These are phyloP conservation scores for Cyclocybe aegerita DNA, from an alignment of 768 basidiomycete species.

Conservation along the genomic window DNA sequence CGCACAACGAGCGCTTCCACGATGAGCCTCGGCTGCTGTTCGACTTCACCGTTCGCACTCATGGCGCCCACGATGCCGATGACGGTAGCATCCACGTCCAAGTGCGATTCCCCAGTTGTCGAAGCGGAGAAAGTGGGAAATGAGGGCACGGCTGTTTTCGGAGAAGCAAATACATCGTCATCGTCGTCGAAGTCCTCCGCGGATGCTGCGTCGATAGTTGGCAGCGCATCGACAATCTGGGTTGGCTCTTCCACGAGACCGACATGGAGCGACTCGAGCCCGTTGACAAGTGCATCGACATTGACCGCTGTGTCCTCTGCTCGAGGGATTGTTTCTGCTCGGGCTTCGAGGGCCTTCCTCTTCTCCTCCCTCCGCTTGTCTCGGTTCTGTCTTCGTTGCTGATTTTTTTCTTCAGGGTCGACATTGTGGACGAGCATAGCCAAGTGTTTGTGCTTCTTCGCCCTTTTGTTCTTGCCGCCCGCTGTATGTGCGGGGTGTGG, in stretches of 20 bases:
- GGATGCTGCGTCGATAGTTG: conserved; percentile 8
- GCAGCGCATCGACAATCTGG: conserved; percentile 6
- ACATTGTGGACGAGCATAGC: conserved; percentile 12
- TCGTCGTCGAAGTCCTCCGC: conserved; percentile 22
- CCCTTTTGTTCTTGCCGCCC: conserved; percentile 35
- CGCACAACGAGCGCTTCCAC: conserved; percentile 81
- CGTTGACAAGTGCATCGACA: conserved; percentile 26
- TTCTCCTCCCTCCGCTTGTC: conserved; percentile 55
- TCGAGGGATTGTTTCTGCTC: conserved; percentile 18
- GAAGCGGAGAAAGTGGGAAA: conserved; percentile 25
- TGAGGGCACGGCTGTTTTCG: conserved; percentile 20
- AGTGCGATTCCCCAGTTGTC: conserved; percentile 24
- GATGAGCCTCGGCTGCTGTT: conserved; percentile 56
- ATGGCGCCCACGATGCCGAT: conserved; percentile 22
- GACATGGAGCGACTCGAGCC: conserved; percentile 33
- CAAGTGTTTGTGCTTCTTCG: conserved; percentile 38
- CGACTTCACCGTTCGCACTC: not conserved
- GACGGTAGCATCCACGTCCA: conserved; percentile 23
- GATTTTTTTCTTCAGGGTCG: conserved; percentile 24
- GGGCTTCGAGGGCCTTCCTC: conserved; percentile 30
- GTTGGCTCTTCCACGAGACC: conserved; percentile 16
- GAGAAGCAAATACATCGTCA: conserved; percentile 38
- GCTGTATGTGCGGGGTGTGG: conserved; percentile 23
- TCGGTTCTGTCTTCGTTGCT: conserved; percentile 42
- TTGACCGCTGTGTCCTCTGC: conserved; percentile 3